Conservation (phyloP, 805 yeast genomes). For the Candida coleopterorum region DNA sequence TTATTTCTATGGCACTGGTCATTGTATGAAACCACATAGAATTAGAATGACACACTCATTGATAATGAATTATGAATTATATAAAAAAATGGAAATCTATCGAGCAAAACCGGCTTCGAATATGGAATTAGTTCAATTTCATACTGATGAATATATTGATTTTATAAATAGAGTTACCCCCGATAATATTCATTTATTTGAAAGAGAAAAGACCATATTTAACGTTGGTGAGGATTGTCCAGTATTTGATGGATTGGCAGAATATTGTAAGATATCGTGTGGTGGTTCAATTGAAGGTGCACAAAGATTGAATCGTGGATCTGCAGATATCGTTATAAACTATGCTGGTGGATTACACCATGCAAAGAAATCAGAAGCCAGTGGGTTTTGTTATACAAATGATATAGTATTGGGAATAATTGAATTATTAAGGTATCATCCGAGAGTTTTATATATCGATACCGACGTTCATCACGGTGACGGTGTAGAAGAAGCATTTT, state of each 20-base stretch:
- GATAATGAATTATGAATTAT: conserved; percentile 94
- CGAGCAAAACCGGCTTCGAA: conserved; percentile 97
- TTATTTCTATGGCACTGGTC: conserved; percentile 97
- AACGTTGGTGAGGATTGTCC: conserved; percentile 98
- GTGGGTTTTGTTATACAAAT: conserved; percentile 93
- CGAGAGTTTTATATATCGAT: conserved; percentile 89
- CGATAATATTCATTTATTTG: conserved; percentile 80
- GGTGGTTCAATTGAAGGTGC: conserved; percentile 97
- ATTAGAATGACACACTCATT: conserved; percentile 97
- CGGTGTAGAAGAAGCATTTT: conserved; percentile 97
- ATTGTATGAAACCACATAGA: conserved; percentile 98
- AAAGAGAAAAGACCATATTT: conserved; percentile 84
- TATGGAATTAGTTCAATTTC: conserved; percentile 97
- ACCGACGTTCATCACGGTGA: conserved; percentile 98
- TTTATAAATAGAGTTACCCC: conserved; percentile 88
- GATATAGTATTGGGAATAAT: conserved; percentile 89
- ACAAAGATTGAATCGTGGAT: conserved; percentile 78
- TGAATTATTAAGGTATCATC: conserved; percentile 81
- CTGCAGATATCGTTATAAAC: conserved; percentile 90
- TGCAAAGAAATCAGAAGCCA: conserved; percentile 94
- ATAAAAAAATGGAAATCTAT: conserved; percentile 95
- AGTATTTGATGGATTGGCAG: conserved; percentile 90
- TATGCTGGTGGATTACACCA: conserved; percentile 98
- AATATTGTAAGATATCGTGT: conserved; percentile 82
- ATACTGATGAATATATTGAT: conserved; percentile 95